Conservation (phyloP, 1,284 basidiomycete genomes). For the Albatrellus sp. region DNA sequence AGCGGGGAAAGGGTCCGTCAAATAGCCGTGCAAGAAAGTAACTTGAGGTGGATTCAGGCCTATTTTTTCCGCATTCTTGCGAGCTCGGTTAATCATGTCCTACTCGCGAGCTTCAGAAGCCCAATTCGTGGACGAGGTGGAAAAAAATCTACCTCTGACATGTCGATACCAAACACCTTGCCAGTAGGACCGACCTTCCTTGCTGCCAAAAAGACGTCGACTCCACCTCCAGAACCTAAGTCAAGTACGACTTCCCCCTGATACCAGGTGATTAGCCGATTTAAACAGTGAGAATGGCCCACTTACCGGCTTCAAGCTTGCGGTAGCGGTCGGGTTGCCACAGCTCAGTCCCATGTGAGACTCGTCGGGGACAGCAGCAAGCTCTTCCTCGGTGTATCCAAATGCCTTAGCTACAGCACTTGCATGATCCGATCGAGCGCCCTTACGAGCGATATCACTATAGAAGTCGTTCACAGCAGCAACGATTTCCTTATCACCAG, state of each 20-base stretch:
- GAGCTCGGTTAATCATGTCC: slow-evolving; percentile 1
- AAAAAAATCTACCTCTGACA: background rate
- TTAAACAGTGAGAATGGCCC: background rate
- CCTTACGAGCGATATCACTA: background rate
- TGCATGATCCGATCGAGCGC: background rate
- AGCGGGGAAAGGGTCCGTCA: background rate
- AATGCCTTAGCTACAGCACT: background rate
- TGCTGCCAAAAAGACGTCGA: slow-evolving; percentile 2
- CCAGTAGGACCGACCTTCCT: background rate
- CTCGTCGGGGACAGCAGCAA: background rate
- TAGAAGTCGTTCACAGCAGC: background rate
- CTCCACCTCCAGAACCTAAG: slow-evolving; percentile 1
- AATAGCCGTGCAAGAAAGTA: background rate
- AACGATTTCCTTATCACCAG: background rate
- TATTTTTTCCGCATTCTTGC: background rate
- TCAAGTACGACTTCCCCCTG: slow-evolving; percentile 2
- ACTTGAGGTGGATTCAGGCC: background rate
- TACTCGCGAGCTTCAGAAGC: background rate
- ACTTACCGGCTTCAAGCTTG: background rate
- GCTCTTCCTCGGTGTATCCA: background rate
- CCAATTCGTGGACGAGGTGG: background rate
- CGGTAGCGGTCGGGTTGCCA: slow-evolving; percentile 1
- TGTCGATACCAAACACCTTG: slow-evolving; percentile 1
- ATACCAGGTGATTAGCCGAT: too few species aligned
- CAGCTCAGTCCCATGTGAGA: slow-evolving; percentile 4